phyloP scores from a whole-genome alignment of 2,329 filamentous ascomycete species.

The Cytospora piceae region DNA sequence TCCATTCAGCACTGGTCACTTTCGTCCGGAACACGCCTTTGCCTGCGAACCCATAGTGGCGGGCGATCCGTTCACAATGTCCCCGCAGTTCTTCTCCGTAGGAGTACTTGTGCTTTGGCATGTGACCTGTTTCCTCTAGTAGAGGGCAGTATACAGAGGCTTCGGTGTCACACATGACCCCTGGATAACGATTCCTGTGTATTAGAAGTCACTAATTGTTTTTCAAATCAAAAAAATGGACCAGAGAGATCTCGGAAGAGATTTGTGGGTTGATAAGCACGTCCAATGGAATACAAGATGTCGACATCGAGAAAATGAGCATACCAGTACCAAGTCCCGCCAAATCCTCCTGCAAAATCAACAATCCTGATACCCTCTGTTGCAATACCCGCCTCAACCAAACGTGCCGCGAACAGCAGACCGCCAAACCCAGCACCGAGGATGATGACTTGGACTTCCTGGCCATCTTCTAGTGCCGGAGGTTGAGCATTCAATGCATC shows the following conservation, averaged over 20 bases:
- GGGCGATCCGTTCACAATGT: slow-evolving; percentile 50
- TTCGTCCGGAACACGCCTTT: slow-evolving; percentile 52
- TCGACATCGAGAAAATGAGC: background rate
- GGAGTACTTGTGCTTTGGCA: slow-evolving; percentile 53
- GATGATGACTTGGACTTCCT: slow-evolving; percentile 30
- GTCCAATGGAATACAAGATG: too few relatives aligned
- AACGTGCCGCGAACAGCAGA: slow-evolving; percentile 40
- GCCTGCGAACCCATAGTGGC: slow-evolving; percentile 48
- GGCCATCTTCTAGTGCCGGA: background rate
- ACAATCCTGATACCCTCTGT: slow-evolving; percentile 46
- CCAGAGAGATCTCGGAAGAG: background rate
- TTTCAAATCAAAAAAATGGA: background rate
- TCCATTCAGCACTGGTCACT: slow-evolving; percentile 45
- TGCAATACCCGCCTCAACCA: slow-evolving; percentile 42
- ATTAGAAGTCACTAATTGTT: background rate
- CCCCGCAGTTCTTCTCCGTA: slow-evolving; percentile 46
- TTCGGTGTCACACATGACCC: slow-evolving; percentile 61
- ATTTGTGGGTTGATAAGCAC: background rate
- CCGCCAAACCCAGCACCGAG: slow-evolving; percentile 44
- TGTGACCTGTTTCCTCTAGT: slow-evolving; percentile 62
- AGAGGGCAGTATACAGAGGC: slow-evolving; percentile 63
- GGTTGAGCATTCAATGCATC: slow-evolving; percentile 36
- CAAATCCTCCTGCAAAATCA: slow-evolving; percentile 49
- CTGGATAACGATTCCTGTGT: slow-evolving; percentile 49
- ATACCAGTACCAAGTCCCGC: slow-evolving; percentile 56